Evolutionary conservation across 208 protist species (phyloP).

Genomic region (Trichomonas vaginalis): DNA sequence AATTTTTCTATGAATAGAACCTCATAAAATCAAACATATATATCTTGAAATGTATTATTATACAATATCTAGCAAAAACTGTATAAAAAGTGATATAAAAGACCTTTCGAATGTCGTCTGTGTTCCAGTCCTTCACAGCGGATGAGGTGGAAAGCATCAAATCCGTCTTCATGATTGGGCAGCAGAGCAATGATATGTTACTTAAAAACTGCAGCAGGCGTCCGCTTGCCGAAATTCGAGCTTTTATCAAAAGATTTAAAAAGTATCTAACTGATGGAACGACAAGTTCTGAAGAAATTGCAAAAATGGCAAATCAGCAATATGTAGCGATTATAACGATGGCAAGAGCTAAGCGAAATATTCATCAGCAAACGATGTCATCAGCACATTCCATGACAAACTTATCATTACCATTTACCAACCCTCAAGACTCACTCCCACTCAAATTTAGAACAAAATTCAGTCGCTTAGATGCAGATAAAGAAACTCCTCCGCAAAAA

Average conservation of each 20-base stretch:
- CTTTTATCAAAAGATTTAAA: constrained; percentile 5
- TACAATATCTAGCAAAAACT: no score
- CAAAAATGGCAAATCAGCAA: not conserved
- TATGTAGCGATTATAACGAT: not conserved
- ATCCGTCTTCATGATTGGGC: not conserved
- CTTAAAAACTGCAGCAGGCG: not conserved
- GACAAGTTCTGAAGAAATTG: not conserved
- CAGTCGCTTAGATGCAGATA: not conserved
- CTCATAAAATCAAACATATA: no score
- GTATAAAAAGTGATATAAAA: not conserved
- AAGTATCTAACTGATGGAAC: not conserved
- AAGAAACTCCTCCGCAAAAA: not conserved
- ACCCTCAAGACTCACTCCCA: not conserved
- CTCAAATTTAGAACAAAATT: not conserved
- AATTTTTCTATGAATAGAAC: no score
- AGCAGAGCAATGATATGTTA: not conserved
- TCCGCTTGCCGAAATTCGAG: not conserved
- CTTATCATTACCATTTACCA: not conserved
- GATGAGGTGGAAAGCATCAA: not conserved
- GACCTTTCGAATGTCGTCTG: not conserved
- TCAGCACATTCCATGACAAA: not conserved
- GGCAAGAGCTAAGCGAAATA: not conserved
- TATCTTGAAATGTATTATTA: no score
- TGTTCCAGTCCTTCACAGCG: not conserved
- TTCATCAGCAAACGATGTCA: not conserved